These are phyloP conservation scores for Diplodia sapinea DNA, from an alignment of 2,329 filamentous ascomycete species.

Conservation along the genomic window DNA sequence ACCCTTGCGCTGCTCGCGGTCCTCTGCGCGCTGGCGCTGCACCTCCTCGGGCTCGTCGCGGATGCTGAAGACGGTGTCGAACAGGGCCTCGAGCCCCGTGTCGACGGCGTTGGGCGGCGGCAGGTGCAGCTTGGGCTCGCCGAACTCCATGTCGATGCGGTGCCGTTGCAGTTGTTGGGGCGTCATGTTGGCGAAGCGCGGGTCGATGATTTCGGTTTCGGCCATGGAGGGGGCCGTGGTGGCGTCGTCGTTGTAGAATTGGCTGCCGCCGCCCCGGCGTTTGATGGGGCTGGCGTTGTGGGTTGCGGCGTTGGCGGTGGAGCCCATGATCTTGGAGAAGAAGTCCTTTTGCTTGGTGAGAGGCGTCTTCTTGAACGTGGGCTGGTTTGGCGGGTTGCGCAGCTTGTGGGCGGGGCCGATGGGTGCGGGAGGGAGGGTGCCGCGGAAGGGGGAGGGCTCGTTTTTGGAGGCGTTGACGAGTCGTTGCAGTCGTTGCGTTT, in stretches of 20 bases:
- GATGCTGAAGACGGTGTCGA: constrained; percentile 35
- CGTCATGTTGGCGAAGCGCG: constrained; percentile 13
- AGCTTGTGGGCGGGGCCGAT: constrained; percentile 67
- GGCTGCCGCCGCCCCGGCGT: background rate
- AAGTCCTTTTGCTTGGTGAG: constrained; percentile 57
- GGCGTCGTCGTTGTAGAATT: background rate
- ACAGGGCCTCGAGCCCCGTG: constrained; percentile 36
- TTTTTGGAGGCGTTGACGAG: constrained; percentile 38
- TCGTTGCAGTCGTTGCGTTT: constrained; percentile 35
- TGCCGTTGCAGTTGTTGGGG: background rate
- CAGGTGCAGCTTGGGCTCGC: constrained; percentile 22
- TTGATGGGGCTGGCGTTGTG: background rate
- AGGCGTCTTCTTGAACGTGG: constrained; percentile 55
- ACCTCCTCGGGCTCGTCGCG: constrained; percentile 34
- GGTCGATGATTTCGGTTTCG: constrained; percentile 8
- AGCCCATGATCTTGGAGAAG: constrained; percentile 50
- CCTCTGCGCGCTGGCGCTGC: constrained; percentile 25
- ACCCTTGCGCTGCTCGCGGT: constrained; percentile 17
- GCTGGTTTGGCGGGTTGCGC: constrained; percentile 65
- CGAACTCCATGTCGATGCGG: constrained; percentile 26
- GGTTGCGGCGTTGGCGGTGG: background rate
- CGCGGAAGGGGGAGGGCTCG: constrained; percentile 67
- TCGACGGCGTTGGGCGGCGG: constrained; percentile 31
- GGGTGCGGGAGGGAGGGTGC: constrained; percentile 72
- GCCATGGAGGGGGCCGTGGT: background rate